Conservation (phyloP, 2,329 filamentous ascomycete genomes). For the Orbilia brochopaga region DNA sequence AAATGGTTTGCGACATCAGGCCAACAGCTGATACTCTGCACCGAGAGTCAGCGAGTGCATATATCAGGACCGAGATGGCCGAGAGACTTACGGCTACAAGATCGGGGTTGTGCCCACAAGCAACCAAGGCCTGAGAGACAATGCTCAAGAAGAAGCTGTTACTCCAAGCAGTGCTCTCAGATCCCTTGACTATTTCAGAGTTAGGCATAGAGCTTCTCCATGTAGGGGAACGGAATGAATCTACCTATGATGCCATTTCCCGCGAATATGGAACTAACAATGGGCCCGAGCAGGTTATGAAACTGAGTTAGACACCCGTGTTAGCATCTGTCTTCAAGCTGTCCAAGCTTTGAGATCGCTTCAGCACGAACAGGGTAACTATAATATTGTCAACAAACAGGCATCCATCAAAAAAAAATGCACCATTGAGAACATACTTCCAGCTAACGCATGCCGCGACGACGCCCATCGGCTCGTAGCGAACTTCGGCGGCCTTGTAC, state of each 20-base stretch:
- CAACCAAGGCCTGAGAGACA: slow-evolving; percentile 76
- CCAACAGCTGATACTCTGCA: slow-evolving; percentile 73
- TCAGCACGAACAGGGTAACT: slow-evolving; percentile 60
- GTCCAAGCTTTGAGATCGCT: background rate
- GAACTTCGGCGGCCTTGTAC: slow-evolving; percentile 90
- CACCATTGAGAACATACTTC: slow-evolving; percentile 70
- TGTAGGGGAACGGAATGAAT: background rate
- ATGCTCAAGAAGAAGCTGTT: slow-evolving; percentile 80
- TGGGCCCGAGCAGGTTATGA: slow-evolving; percentile 89
- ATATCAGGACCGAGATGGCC: background rate
- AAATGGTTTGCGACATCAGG: slow-evolving; percentile 79
- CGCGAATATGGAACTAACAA: slow-evolving; percentile 87
- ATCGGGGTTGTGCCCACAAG: slow-evolving; percentile 80
- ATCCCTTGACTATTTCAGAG: slow-evolving; percentile 74
- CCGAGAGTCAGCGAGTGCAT: background rate
- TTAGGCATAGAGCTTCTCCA: background rate
- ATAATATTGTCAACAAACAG: slow-evolving; percentile 26
- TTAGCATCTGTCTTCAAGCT: background rate
- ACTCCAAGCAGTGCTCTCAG: slow-evolving; percentile 95
- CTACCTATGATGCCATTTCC: slow-evolving; percentile 78
- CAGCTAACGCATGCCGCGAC: slow-evolving; percentile 92
- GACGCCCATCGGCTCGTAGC: slow-evolving; percentile 90
- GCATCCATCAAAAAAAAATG: slow-evolving; percentile 50
- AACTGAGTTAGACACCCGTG: slow-evolving; percentile 65
- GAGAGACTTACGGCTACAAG: slow-evolving; percentile 69